Evolutionary conservation across 495 filamentous ascomycete species (phyloP).

Genomic region (Jackrogersella minutella): DNA sequence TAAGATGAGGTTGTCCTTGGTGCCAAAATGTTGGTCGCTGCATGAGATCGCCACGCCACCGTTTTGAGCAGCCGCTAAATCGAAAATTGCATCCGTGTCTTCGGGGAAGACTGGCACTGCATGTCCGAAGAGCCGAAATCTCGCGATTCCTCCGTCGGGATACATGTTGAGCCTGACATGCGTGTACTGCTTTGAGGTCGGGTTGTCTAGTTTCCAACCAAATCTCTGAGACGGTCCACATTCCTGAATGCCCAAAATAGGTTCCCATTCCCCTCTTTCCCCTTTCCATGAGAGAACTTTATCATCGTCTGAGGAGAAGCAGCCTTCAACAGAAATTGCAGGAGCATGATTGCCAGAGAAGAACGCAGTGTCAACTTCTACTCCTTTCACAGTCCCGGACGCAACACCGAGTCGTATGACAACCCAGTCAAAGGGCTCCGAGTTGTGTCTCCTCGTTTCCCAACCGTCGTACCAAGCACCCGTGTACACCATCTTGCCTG

Average conservation of each 20-base stretch:
- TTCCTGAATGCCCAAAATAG: conserved; percentile 71
- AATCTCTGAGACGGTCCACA: conserved; percentile 81
- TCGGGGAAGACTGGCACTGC: conserved; percentile 76
- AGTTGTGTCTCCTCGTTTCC: conserved; percentile 91
- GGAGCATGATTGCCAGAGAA: conserved; percentile 91
- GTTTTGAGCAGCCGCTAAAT: conserved; percentile 82
- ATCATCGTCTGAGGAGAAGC: conserved; percentile 67
- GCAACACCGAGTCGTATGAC: conserved; percentile 81
- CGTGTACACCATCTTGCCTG: conserved; percentile 82
- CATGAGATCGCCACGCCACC: conserved; percentile 79
- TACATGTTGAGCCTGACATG: conserved; percentile 91
- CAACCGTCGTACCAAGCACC: conserved; percentile 97
- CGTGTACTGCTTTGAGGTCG: conserved; percentile 73
- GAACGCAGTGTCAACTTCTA: conserved; percentile 87
- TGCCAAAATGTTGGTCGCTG: conserved; percentile 88
- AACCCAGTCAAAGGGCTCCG: conserved; percentile 81
- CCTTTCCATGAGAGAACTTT: conserved; percentile 66
- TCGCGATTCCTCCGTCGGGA: conserved; percentile 91
- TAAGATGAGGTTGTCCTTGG: conserved; percentile 81
- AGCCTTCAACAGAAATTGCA: conserved; percentile 81
- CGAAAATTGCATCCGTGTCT: conserved; percentile 69
- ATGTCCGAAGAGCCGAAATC: conserved; percentile 82
- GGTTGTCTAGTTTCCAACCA: conserved; percentile 73
- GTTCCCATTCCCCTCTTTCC: conserved; percentile 70
- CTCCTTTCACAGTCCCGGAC: conserved; percentile 75